These are phyloP conservation scores for Citrus australasica DNA, from an alignment of 345 rosid species.

Conservation along the genomic window DNA sequence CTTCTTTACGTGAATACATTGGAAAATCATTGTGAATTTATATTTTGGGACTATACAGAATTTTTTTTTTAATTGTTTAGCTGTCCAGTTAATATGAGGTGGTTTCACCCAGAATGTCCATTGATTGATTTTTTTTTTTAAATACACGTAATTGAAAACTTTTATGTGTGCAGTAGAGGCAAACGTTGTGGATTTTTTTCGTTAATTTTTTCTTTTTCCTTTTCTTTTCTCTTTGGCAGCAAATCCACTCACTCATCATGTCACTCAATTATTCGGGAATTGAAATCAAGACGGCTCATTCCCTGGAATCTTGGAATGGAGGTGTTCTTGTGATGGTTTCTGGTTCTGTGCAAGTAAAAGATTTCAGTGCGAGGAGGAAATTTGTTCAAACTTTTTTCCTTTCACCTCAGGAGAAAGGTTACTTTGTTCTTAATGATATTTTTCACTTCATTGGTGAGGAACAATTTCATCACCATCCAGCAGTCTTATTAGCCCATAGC, in stretches of 20 bases:
- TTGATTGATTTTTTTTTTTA: not conserved
- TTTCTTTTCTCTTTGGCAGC: slow-evolving; percentile 34
- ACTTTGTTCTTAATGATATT: slow-evolving; percentile 64
- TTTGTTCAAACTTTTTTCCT: slow-evolving; percentile 68
- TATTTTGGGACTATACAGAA: not conserved
- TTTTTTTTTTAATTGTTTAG: not conserved
- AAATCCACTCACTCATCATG: slow-evolving; percentile 55
- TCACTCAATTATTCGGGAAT: slow-evolving; percentile 45
- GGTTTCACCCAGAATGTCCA: not conserved
- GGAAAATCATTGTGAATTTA: not conserved
- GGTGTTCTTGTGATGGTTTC: slow-evolving; percentile 73
- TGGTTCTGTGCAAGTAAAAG: slow-evolving; percentile 55
- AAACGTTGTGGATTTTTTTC: not conserved
- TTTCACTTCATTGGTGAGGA: slow-evolving; percentile 58
- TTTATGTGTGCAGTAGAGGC: not conserved
- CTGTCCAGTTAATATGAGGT: not conserved
- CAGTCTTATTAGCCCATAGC: slow-evolving; percentile 40
- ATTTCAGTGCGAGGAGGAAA: slow-evolving; percentile 45
- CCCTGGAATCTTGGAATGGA: slow-evolving; percentile 62
- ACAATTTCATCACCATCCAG: slow-evolving; percentile 48
- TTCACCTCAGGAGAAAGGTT: slow-evolving; percentile 75
- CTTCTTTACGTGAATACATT: not conserved
- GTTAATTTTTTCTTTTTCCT: not conserved
- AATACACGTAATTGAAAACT: not conserved
- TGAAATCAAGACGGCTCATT: slow-evolving; percentile 61